phyloP scores from a whole-genome alignment of 768 basidiomycete genomes.

The Mrakia hoshinonis region DNA sequence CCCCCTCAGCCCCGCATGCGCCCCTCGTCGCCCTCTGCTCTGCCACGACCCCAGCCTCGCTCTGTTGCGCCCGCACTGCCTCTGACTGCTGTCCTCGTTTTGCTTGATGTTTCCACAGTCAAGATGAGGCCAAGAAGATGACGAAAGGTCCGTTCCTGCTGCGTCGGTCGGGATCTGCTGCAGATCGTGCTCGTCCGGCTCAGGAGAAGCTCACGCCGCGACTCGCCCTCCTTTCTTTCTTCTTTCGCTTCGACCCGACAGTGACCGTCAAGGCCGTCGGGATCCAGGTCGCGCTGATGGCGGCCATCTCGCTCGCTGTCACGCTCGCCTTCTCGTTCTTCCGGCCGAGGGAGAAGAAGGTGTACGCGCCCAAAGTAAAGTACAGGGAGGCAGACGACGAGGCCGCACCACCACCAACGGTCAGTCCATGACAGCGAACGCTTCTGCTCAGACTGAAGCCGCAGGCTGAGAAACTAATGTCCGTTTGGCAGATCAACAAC shows the following conservation, averaged over 20 bases:
- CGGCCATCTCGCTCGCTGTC: slow-evolving; percentile 40
- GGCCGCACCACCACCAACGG: slow-evolving; percentile 56
- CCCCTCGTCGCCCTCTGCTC: too few species aligned
- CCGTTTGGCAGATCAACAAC: slow-evolving; percentile 54
- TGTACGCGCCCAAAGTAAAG: slow-evolving; percentile 56
- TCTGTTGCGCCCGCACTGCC: too few species aligned
- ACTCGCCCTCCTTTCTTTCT: not conserved
- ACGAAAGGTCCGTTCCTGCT: not conserved
- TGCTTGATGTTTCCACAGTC: not conserved
- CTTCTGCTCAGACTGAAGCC: too few species aligned
- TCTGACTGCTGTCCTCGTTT: too few species aligned
- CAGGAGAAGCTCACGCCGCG: slow-evolving; percentile 5
- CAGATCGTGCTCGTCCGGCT: not conserved
- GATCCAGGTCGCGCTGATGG: slow-evolving; percentile 41
- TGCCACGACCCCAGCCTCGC: too few species aligned
- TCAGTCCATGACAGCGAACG: too few species aligned
- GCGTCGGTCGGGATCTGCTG: not conserved
- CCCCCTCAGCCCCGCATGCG: too few species aligned
- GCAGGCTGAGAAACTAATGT: not conserved
- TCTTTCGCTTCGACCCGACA: not conserved
- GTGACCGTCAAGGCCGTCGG: slow-evolving; percentile 23
- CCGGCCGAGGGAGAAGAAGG: slow-evolving; percentile 76
- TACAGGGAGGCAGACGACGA: slow-evolving; percentile 12
- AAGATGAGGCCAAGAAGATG: slow-evolving; percentile 1
- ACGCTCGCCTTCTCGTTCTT: slow-evolving; percentile 62